Conservation (phyloP, 495 filamentous ascomycete species). For the Bombardia bombarda region DNA sequence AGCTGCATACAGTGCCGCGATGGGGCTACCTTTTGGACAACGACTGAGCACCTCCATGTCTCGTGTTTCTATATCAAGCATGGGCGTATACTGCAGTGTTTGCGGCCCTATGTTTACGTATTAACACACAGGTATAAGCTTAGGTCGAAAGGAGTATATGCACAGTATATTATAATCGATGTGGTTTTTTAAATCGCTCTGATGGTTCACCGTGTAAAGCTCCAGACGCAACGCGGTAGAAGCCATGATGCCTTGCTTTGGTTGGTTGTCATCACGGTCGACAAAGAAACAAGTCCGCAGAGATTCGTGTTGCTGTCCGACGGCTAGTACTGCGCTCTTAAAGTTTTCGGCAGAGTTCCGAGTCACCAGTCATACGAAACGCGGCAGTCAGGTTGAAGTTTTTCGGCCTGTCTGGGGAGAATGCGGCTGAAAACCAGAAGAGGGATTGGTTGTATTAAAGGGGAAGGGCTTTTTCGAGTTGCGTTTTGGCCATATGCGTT, state of each 20-base stretch:
- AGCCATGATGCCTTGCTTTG: slow-evolving; percentile 10
- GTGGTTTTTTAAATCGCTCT: background rate
- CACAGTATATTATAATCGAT: too few species aligned
- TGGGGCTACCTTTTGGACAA: too few species aligned
- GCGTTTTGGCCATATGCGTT: background rate
- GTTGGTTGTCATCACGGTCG: slow-evolving; percentile 6
- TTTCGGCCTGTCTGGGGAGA: slow-evolving; percentile 7
- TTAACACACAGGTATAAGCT: too few species aligned
- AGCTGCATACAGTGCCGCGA: too few species aligned
- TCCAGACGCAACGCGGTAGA: slow-evolving; percentile 6
- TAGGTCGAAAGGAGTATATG: too few species aligned
- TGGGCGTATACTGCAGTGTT: too few species aligned
- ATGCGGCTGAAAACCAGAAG: background rate
- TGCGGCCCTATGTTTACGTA: too few species aligned
- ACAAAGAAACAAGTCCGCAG: slow-evolving; percentile 26
- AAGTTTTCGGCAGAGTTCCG: slow-evolving; percentile 12
- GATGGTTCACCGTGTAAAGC: background rate
- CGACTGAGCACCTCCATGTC: too few species aligned
- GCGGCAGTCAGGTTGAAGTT: slow-evolving; percentile 26
- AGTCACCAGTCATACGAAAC: slow-evolving; percentile 9
- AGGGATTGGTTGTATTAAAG: background rate
- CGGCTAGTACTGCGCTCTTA: slow-evolving; percentile 21
- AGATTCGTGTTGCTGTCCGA: slow-evolving; percentile 33
- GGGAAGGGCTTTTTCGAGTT: background rate
- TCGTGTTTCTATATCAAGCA: too few species aligned